Evolutionary conservation across 1,284 basidiomycete genomes (phyloP).

Genomic region (Grifola frondosa): DNA sequence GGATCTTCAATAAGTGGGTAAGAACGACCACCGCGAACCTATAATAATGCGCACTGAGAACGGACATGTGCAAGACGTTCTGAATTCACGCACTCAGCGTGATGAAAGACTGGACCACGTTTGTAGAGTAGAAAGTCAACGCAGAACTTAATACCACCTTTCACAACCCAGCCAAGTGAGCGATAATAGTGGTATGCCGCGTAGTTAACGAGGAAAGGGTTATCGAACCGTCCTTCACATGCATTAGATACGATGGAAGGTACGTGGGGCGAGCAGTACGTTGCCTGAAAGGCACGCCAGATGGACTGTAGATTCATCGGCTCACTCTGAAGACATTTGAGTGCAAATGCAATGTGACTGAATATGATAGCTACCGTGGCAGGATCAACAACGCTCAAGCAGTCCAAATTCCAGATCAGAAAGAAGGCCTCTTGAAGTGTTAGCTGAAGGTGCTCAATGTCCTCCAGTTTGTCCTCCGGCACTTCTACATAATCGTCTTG

Average conservation of each 20-base stretch:
- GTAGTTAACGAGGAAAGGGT: conserved; percentile 92
- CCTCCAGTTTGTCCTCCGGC: conserved; percentile 51
- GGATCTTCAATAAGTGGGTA: conserved; percentile 88
- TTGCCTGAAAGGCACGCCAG: conserved; percentile 60
- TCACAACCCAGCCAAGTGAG: conserved; percentile 97
- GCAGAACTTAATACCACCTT: conserved; percentile 96
- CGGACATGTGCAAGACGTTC: neutral
- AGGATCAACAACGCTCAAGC: conserved; percentile 73
- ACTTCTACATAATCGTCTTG: conserved; percentile 20
- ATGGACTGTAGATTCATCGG: conserved; percentile 53
- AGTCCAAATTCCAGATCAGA: conserved; percentile 81
- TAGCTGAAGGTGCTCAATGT: conserved; percentile 91
- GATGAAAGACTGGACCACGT: conserved; percentile 90
- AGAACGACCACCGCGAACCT: conserved; percentile 90
- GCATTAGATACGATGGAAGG: conserved; percentile 34
- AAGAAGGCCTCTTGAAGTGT: conserved; percentile 94
- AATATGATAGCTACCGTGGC: conserved; percentile 47
- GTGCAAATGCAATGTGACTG: conserved; percentile 5
- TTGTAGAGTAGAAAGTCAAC: conserved; percentile 95
- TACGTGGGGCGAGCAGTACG: conserved; percentile 29
- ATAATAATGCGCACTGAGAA: neutral
- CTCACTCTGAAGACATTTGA: conserved; percentile 39
- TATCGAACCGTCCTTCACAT: conserved; percentile 85
- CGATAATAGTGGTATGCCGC: conserved; percentile 94
- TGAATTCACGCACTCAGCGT: conserved; percentile 77